A percentile compares a stretch with the other conserved stretches of the same genome.
These are phyloP conservation scores for Zalaria sp. DNA, from an alignment of 2,329 filamentous ascomycete species.

Conservation along the genomic window DNA sequence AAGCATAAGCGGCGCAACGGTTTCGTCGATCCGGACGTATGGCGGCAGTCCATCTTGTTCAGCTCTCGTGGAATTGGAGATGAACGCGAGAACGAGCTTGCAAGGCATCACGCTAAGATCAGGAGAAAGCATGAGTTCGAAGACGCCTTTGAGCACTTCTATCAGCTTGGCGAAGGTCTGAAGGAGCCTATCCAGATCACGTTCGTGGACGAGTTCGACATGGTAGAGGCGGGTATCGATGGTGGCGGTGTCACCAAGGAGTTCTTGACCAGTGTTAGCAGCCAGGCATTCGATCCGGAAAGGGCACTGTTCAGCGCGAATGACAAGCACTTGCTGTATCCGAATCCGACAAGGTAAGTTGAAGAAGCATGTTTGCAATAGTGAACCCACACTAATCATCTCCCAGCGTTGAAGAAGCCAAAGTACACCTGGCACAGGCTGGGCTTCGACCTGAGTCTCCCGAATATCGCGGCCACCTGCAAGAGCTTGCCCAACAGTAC, in stretches of 20 bases:
- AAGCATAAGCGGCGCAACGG: constrained; percentile 56
- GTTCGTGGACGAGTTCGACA: constrained; percentile 83
- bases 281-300: constrained; percentile 58
- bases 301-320: constrained; percentile 62
- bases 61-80: constrained; percentile 1
- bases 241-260: constrained; percentile 96
- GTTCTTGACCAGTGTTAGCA: constrained; percentile 79
- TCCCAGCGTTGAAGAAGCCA: constrained; percentile 1
- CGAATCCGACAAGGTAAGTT: constrained; percentile 53
- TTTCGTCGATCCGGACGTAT: constrained; percentile 56
- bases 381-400: not conserved
- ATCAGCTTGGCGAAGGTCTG: constrained; percentile 61
- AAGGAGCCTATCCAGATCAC: constrained; percentile 96
- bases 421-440: constrained; percentile 12
- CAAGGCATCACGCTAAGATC: constrained; percentile 61
- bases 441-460: constrained; percentile 39
- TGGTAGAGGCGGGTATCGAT: constrained; percentile 84
- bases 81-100: constrained; percentile 24
- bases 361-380: not conserved
- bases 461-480: constrained; percentile 44
- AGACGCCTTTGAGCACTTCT: constrained; percentile 77
- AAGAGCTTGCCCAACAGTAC: constrained; percentile 55
- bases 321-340: constrained; percentile 73
- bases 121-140: constrained; percentile 66
- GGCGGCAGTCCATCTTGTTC: constrained; percentile 41